Base-by-base conservation (phyloP, 768 basidiomycete species). In the Mycena albidolilacea region DNA sequence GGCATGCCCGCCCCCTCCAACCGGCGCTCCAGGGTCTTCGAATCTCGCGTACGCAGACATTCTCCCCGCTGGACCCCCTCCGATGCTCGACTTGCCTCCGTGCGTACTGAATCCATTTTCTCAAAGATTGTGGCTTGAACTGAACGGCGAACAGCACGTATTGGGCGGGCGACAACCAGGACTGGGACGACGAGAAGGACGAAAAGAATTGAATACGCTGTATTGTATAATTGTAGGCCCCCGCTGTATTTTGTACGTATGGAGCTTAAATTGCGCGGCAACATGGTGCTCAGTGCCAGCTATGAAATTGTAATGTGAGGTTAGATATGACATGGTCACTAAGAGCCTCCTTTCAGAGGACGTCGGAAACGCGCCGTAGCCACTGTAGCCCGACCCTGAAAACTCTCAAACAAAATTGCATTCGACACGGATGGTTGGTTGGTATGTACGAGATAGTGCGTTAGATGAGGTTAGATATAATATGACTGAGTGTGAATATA, bases 271-370 rank as follows among this genome's bases (percentile, higher is more conserved):
- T 4, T 30, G 30, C 30, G 30, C 30, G 30, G 30, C 30, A 30
- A 3, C 30, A 2, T 30, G 3, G 30, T 30, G 30, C 30, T 30
- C 30, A 30, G 30, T 30, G 30, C 30, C 30, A 30, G 30, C 30
- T 30, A 30, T 30, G 30, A 30, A 30, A 30, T 2, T 30, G 30
- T 30, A 93, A 70, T 97, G 95, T 94, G 87, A 91, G 12, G 84
- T 96, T 6, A 92, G 95, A 74, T 90, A 93, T 72, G 93, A 91
- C 64, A 83, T 84, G 30, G 87, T 86, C 67, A 85, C 88, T 37
- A 93, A 89, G 80, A 90, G 91, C 73, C 77, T 95, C 35, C 80
- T 94, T 30, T 85, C 87, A 64, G 91, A 91, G 63, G 95, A 96
- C 72, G 82, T 89, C 62, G 90, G 90, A 37, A 91, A 95, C 68